These are phyloP conservation scores for Leccinum fallax DNA, from an alignment of 1,284 basidiomycete species.

Conservation along the genomic window DNA sequence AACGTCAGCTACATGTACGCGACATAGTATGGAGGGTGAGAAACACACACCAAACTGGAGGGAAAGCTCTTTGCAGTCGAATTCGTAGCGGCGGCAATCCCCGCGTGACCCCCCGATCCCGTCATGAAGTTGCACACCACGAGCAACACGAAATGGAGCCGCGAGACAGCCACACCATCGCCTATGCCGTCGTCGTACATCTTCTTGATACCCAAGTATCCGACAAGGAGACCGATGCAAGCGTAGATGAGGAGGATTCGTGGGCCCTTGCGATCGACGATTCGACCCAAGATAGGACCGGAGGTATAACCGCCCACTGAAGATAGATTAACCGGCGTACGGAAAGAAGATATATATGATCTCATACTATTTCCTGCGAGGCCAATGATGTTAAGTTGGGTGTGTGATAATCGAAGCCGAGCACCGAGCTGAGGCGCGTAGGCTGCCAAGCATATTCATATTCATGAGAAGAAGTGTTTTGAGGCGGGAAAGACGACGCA, in stretches of 20 bases:
- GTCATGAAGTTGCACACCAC: conserved; percentile 57
- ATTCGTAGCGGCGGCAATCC: conserved; percentile 57
- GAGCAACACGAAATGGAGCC: conserved; percentile 43
- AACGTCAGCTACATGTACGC: background rate
- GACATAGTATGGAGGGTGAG: background rate
- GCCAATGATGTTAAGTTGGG: conserved; percentile 74
- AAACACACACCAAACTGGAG: conserved; percentile 46
- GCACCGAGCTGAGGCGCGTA: conserved; percentile 80
- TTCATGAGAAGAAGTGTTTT: background rate
- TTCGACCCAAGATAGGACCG: conserved; percentile 69
- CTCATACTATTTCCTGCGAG: conserved; percentile 62
- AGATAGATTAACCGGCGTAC: conserved; percentile 5
- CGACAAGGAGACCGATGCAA: conserved; percentile 55
- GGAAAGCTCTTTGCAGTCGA: conserved; percentile 69
- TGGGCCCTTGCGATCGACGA: conserved; percentile 68
- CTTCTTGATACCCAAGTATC: conserved; percentile 67
- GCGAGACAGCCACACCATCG: conserved; percentile 18
- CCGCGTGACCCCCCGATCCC: conserved; percentile 64
- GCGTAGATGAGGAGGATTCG: conserved; percentile 50
- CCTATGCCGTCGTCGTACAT: conserved; percentile 58
- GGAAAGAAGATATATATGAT: conserved; percentile 8
- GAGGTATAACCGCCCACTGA: conserved; percentile 61
- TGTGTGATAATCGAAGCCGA: conserved; percentile 71
- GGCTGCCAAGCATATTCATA: conserved; percentile 43
- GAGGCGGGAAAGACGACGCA: conserved; percentile 10